Percentiles rank a stretch among this genome's conserved stretches.
These are phyloP conservation scores for Pestalotiopsis sp. DNA, from an alignment of 2,329 filamentous ascomycete species.

Conservation along the genomic window DNA sequence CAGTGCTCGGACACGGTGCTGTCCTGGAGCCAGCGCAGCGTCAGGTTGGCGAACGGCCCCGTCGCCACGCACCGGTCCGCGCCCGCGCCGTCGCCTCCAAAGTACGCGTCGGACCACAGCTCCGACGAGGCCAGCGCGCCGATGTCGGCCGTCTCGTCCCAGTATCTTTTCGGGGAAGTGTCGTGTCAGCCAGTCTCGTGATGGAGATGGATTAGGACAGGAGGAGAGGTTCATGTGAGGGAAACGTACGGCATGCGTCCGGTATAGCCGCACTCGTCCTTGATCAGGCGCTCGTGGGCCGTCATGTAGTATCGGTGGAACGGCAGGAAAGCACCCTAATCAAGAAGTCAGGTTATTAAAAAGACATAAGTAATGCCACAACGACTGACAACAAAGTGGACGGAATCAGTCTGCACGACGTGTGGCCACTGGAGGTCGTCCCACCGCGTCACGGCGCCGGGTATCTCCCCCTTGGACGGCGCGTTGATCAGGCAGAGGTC, in stretches of 20 bases:
- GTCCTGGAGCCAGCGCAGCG: conserved; percentile 3
- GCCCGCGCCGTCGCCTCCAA: background rate
- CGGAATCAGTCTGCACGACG: conserved; percentile 2
- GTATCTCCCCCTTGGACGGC: conserved; percentile 2
- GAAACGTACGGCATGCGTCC: conserved; percentile 16
- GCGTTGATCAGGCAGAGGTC: conserved; percentile 8
- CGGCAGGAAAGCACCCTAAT: conserved; percentile 20
- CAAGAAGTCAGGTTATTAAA: background rate
- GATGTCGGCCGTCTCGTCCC: conserved; percentile 3
- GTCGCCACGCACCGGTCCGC: background rate
- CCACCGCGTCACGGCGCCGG: conserved; percentile 7
- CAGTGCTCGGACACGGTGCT: conserved; percentile 1
- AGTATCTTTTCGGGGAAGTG: background rate
- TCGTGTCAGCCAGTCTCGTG: background rate
- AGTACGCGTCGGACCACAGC: conserved; percentile 1
- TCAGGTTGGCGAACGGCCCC: background rate
- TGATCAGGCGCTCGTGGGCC: conserved; percentile 13
- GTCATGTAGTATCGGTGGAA: conserved; percentile 19
- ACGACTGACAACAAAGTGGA: conserved; percentile 16
- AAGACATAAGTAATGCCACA: no score
- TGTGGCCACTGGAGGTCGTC: conserved; percentile 10
- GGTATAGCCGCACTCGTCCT: conserved; percentile 18
- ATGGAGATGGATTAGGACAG: background rate
- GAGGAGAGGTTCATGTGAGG: background rate
- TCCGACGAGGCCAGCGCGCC: background rate